These are phyloP conservation scores for Backusella circina DNA, from an alignment of 192 early-diverging fungal species.

Conservation along the genomic window DNA sequence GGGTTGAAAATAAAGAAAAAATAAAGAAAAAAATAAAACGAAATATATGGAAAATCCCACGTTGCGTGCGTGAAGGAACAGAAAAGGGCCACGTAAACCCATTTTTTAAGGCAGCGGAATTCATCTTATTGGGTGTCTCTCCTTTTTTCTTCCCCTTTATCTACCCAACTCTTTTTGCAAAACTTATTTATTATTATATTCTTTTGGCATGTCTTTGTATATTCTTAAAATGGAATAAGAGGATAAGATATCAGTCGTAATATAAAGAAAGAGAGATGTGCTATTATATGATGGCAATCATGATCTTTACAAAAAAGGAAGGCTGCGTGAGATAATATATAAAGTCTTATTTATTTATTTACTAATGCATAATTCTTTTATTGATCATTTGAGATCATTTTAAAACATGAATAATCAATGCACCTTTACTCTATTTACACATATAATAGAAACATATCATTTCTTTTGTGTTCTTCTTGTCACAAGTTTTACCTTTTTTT, in stretches of 20 bases:
- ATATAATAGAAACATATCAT: not conserved
- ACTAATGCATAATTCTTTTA: not conserved
- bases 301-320: not conserved
- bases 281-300: not conserved
- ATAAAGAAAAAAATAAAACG: not conserved
- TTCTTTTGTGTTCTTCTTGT: no score
- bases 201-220: no score
- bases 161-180: no score
- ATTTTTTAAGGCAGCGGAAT: not conserved
- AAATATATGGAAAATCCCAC: not conserved
- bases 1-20: not conserved
- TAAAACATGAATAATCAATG: not conserved
- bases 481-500: not conserved
- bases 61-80: not conserved
- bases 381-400: conserved; percentile 1
- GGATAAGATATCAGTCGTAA: not conserved
- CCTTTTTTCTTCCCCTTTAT: not conserved
- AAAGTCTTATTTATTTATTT: not conserved
- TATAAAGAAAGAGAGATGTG: no score
- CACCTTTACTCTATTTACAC: not conserved
- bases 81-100: not conserved
- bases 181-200: no score
- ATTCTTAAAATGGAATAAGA: no score
- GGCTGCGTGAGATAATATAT: not conserved
- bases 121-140: not conserved